Conservation (phyloP, 2,329 filamentous ascomycete species). For the Alternaria sp. region DNA sequence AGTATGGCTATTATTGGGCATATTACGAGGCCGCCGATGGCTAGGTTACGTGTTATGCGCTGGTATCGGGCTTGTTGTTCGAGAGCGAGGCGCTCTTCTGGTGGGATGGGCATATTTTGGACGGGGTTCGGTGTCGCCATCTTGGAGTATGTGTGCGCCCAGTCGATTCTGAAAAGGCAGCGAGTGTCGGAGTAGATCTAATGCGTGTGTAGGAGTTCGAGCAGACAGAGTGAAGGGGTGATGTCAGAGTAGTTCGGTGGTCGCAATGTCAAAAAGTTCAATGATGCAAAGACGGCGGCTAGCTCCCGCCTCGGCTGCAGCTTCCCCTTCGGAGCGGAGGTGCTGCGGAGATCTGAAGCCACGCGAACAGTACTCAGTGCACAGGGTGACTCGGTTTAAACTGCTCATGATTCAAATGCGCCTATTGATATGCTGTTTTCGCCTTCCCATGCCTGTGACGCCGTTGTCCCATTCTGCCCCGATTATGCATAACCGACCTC, state of each 20-base stretch:
- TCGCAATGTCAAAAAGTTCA: conserved; percentile 28
- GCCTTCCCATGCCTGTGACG: background rate
- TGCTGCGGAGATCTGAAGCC: conserved; percentile 4
- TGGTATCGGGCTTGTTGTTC: conserved; percentile 41
- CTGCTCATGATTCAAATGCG: background rate
- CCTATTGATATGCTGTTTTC: background rate
- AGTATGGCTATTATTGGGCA: conserved; percentile 62
- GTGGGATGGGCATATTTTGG: conserved; percentile 33
- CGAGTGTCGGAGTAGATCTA: background rate
- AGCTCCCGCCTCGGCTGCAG: conserved; percentile 32
- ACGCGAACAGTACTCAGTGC: background rate
- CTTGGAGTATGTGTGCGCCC: conserved; percentile 9
- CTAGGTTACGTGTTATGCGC: conserved; percentile 51
- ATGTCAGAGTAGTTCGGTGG: background rate
- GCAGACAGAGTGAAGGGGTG: background rate
- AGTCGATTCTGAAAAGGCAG: background rate
- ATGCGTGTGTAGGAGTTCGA: background rate
- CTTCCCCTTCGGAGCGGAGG: conserved; percentile 21
- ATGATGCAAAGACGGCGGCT: conserved; percentile 36
- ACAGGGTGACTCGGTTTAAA: background rate
- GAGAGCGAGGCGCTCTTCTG: conserved; percentile 43
- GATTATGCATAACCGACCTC: background rate
- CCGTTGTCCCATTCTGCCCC: background rate
- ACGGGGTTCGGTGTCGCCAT: conserved; percentile 32
- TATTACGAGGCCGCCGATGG: conserved; percentile 57